Evolutionary conservation across 176 grass and related monocot species (phyloP).

Genomic region (Panicum miliaceum): DNA sequence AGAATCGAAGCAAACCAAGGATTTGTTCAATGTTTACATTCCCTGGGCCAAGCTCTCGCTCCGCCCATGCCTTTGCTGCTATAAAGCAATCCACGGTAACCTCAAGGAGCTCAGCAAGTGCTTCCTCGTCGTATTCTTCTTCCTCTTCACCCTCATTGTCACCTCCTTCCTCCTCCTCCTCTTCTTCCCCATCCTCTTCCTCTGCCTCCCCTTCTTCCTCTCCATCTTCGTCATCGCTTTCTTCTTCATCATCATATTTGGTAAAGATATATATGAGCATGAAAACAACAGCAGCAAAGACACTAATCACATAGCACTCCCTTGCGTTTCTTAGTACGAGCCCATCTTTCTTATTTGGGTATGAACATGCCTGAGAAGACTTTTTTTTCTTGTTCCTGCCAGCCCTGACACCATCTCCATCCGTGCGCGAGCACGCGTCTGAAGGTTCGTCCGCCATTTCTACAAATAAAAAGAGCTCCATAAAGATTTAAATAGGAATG

Average conservation of each 20-base stretch:
- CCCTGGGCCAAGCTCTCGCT: no score
- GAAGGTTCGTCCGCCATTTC: conserved; percentile 3
- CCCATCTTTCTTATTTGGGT: neutral
- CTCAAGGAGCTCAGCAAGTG: neutral
- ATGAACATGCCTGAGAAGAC: neutral
- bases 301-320: neutral
- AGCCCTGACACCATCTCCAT: neutral
- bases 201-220: neutral
- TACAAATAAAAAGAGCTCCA: neutral
- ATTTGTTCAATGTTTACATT: no score
- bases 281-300: neutral
- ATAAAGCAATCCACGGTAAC: neutral
- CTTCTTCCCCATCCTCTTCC: neutral
- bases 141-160: neutral
- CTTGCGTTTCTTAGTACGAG: neutral
- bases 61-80: neutral
- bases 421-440: neutral
- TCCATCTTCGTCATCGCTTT: neutral
- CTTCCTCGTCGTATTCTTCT: neutral
- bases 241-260: neutral
- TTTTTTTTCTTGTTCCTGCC: conserved; percentile 13
- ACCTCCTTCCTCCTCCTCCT: neutral
- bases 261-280: neutral
- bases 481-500: neutral
- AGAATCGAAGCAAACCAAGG: no score